Base-by-base conservation (phyloP, 1,139 yeast genomes). In the Yamadazyma spencermartinsiae region DNA sequence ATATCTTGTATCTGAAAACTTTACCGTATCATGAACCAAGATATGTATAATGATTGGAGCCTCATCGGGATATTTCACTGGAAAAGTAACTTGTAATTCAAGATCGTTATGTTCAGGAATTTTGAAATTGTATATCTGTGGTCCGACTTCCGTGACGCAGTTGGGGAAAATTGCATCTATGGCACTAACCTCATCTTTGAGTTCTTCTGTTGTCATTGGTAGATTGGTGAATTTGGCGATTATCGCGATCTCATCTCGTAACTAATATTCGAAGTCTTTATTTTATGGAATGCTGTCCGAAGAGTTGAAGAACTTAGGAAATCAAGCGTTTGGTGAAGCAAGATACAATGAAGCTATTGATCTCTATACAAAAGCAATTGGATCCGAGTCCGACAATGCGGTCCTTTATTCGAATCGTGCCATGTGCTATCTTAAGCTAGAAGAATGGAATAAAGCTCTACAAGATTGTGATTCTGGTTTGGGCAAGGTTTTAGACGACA, bases 161-260 rank as follows among this genome's bases (percentile, higher is more conserved):
- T 73, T 86, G 1, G 95, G 96, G 54, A 80, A 90, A n/a, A 92
- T 90, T 2, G 96, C 95, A 45, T 86, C 86, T 15, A 90, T 80
- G 10, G 96, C 94, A 36, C 77, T 79, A 18, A 87, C 62, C 55
- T 92, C 98, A 42, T 88, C 95, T n/a, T 60, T 54, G 11, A 86
- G 65, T 37, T 85, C 89, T 48, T 79, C 80, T 15, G 64, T 55
- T n/a, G 69, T 61, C 73, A 67, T 68, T 15, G n/a, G 14, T 23
- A 11, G n/a, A 23, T 10, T 10, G 8, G 26, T 23, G 26, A 23
- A 23, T 7, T 7, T 23, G 5, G n/a, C 34, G 16, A 27, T 12
- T 13, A 7, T 13, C 23, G 23, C 12, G 6, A 15, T 24, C 14
- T 17, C 13, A 24, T 10, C 9, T 14, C 16, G 12, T 14, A 14